Evolutionary conservation across 768 basidiomycete genomes (phyloP).

Genomic region (Bullera alba): DNA sequence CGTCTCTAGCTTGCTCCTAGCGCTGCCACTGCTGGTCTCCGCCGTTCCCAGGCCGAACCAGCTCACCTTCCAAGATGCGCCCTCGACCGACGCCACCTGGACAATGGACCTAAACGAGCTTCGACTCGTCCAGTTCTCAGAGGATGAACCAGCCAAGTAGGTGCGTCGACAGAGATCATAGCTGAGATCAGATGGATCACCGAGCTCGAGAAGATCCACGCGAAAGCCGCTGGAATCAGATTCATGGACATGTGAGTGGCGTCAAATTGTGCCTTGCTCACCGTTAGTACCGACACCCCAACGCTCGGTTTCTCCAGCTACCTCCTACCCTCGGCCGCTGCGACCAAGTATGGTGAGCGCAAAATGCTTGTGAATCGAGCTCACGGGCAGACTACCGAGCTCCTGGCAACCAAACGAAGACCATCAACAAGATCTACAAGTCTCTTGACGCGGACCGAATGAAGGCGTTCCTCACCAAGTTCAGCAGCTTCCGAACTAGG

Average conservation of each 20-base stretch:
- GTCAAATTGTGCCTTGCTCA: conserved; percentile 7
- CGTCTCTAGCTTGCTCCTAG: conserved; percentile 19
- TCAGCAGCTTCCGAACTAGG: conserved; percentile 44
- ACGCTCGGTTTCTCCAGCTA: conserved; percentile 39
- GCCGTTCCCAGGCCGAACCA: conserved; percentile 17
- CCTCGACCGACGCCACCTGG: conserved; percentile 54
- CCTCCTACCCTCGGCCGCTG: conserved; percentile 25
- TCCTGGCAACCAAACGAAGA: conserved; percentile 38
- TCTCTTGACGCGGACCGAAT: conserved; percentile 30
- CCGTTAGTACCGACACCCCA: conserved; percentile 76
- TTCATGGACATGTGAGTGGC: conserved; percentile 69
- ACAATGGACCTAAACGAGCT: conserved; percentile 63
- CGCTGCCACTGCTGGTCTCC: conserved; percentile 25
- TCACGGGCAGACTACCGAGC: conserved; percentile 33
- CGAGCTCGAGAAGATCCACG: conserved; percentile 82
- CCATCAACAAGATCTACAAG: conserved; percentile 36
- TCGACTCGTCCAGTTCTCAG: conserved; percentile 70
- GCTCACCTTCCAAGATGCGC: conserved; percentile 7
- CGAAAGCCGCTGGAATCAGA: conserved; percentile 66
- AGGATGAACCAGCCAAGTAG: conserved; percentile 54
- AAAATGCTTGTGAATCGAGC: background rate
- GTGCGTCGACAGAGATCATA: background rate
- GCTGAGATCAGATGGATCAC: conserved; percentile 56
- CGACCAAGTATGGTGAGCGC: conserved; percentile 33
- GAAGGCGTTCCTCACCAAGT: conserved; percentile 34